phyloP scores from a whole-genome alignment of 352 stramenopile species.

The Sclerospora graminicola region DNA sequence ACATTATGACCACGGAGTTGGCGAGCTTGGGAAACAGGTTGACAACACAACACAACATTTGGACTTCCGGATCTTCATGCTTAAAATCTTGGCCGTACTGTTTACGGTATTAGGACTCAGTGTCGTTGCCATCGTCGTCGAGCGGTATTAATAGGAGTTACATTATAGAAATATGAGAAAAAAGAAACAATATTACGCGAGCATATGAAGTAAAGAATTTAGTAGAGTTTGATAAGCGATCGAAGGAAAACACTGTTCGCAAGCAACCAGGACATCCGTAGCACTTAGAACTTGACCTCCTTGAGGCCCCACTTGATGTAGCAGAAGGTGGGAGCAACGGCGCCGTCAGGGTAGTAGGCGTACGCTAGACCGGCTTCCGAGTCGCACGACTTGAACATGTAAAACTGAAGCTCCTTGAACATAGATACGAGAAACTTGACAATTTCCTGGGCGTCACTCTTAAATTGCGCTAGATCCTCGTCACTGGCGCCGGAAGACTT shows the following conservation, averaged over 20 bases:
- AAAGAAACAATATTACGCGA: not conserved
- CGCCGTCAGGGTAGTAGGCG: constrained; percentile 55
- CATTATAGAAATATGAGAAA: not conserved
- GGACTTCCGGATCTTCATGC: constrained; percentile 31
- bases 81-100: constrained; percentile 42
- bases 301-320: constrained; percentile 69
- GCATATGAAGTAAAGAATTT: constrained; percentile 24
- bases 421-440: constrained; percentile 54
- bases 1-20: constrained; percentile 70
- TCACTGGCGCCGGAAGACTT: constrained; percentile 34
- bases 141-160: constrained; percentile 5
- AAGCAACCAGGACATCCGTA: too few relatives aligned
- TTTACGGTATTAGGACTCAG: constrained; percentile 39
- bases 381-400: constrained; percentile 59
- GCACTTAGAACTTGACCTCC: constrained; percentile 61
- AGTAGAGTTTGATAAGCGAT: too few relatives aligned
- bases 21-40: constrained; percentile 32
- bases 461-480: constrained; percentile 39
- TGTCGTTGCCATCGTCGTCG: constrained; percentile 38
- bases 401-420: constrained; percentile 63
- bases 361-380: constrained; percentile 51
- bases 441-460: constrained; percentile 51
- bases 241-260: not conserved
- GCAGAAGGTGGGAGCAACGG: constrained; percentile 37
- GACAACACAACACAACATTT: constrained; percentile 27